phyloP scores from a whole-genome alignment of 306 rosid genomes.

The Rosa persica region DNA sequence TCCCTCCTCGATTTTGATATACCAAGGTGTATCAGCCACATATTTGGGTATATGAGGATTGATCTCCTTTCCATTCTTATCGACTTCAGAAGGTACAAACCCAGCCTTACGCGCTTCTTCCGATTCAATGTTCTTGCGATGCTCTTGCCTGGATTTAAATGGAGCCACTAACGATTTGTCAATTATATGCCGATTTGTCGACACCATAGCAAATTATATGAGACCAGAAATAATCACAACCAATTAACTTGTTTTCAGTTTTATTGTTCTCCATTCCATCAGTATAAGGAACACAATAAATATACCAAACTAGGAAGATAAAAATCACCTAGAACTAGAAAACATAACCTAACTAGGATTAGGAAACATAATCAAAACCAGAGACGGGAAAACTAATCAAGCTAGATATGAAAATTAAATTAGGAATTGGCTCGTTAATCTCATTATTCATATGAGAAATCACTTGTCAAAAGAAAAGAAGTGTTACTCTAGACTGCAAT shows the following conservation, averaged over 20 bases:
- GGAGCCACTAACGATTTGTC: neutral
- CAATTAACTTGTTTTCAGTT: neutral
- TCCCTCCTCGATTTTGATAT: neutral
- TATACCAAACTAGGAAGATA: neutral
- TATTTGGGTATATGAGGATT: neutral
- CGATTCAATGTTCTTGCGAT: neutral
- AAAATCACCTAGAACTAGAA: neutral
- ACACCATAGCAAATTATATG: neutral
- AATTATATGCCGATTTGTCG: neutral
- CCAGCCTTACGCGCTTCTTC: neutral
- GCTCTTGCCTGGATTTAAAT: neutral
- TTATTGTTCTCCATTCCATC: neutral
- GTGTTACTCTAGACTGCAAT: too few relatives aligned
- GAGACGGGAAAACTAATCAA: neutral
- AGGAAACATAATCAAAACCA: neutral
- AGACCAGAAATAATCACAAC: neutral
- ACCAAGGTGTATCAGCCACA: neutral
- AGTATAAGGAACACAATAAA: neutral
- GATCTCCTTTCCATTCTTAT: neutral
- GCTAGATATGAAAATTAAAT: neutral
- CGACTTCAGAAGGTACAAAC: neutral
- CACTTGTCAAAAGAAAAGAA: too few relatives aligned
- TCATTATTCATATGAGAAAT: too few relatives aligned
- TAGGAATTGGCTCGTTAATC: too few relatives aligned
- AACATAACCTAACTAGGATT: neutral